Evolutionary conservation across 805 yeast genomes (phyloP).

Genomic region (Huiozyma sinensis): DNA sequence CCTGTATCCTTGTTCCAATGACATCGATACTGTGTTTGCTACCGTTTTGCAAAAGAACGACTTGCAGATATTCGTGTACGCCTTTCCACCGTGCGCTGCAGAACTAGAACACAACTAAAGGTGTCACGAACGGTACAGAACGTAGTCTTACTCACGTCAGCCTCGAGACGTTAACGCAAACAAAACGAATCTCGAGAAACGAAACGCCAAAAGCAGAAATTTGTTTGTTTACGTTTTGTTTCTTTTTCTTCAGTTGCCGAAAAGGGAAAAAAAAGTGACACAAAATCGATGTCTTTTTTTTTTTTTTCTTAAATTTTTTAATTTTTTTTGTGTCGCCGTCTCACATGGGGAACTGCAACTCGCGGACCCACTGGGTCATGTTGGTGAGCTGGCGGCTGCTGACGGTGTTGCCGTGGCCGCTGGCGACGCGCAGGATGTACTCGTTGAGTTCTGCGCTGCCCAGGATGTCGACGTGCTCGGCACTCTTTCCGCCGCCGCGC

Average conservation of each 20-base stretch:
- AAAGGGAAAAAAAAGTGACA: neutral
- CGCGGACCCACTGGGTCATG: conserved; percentile 49
- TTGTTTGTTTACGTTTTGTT: conserved; percentile 7
- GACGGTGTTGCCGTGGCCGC: conserved; percentile 67
- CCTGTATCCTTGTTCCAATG: conserved; percentile 10
- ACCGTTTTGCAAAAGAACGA: neutral
- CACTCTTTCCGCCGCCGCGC: conserved; percentile 94
- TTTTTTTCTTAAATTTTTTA: no score
- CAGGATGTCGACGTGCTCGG: conserved; percentile 93
- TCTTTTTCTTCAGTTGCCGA: neutral
- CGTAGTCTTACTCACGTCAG: no score
- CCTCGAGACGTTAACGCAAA: no score
- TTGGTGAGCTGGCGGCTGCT: conserved; percentile 48
- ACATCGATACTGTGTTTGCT: neutral
- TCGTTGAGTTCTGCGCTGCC: conserved; percentile 93
- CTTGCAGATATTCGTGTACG: no score
- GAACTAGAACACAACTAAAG: no score
- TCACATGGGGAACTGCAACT: conserved; percentile 36
- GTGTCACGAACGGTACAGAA: no score
- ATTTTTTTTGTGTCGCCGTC: no score
- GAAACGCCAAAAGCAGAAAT: neutral
- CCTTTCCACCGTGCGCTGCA: no score
- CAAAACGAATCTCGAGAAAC: no score
- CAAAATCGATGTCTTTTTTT: no score
- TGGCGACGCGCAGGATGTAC: conserved; percentile 65